Conservation (phyloP, 805 yeast species). For the Naumovozyma baii region DNA sequence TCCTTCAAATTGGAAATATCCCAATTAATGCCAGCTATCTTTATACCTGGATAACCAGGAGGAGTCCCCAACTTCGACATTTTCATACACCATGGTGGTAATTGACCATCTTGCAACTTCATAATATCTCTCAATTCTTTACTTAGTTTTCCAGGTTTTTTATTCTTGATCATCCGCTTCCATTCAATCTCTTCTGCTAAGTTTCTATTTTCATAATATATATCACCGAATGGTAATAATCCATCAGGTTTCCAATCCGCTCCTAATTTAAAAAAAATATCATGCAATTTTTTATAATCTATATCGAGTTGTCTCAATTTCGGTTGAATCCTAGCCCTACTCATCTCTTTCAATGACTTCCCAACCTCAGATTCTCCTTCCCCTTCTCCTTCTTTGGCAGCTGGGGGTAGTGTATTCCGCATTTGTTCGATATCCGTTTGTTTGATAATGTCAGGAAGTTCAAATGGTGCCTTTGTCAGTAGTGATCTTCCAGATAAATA, state of each 20-base stretch:
- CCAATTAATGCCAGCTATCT: constrained; percentile 45
- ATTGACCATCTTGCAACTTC: constrained; percentile 46
- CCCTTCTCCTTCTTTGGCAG: background rate
- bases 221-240: constrained; percentile 60
- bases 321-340: constrained; percentile 81
- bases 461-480: constrained; percentile 58
- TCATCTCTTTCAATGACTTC: constrained; percentile 51
- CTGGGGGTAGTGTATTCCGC: constrained; percentile 46
- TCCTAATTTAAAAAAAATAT: constrained; percentile 80
- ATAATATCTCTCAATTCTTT: constrained; percentile 54
- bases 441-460: constrained; percentile 64
- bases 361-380: constrained; percentile 32
- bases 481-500: constrained; percentile 60
- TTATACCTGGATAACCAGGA: constrained; percentile 63
- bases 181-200: constrained; percentile 36
- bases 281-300: constrained; percentile 71
- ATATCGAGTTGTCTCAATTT: constrained; percentile 78
- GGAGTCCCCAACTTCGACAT: constrained; percentile 73
- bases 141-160: constrained; percentile 65
- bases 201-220: constrained; percentile 71
- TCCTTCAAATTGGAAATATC: constrained; percentile 32
- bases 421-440: constrained; percentile 82
- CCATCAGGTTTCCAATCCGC: constrained; percentile 48
- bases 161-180: constrained; percentile 27
- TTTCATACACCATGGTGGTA: constrained; percentile 73